phyloP scores from a whole-genome alignment of 805 yeast genomes.

The Geotrichum ghanense region DNA sequence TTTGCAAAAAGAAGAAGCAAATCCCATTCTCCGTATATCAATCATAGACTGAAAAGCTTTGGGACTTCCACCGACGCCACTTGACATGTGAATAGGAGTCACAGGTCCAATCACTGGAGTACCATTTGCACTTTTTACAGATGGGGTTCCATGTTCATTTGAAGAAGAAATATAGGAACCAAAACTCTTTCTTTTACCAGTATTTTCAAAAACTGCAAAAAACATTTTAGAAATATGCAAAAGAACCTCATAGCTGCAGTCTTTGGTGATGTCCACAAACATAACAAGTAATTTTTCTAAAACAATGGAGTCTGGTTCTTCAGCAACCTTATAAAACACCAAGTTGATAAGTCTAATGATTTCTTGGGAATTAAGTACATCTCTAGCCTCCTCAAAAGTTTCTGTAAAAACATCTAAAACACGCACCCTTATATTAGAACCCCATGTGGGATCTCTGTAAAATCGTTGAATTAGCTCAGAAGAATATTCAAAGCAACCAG shows the following conservation, averaged over 20 bases:
- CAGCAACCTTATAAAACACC: conserved; percentile 7
- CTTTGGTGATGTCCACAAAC: conserved; percentile 1
- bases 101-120: conserved; percentile 11
- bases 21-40: conserved; percentile 15
- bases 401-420: conserved; percentile 23
- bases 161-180: neutral
- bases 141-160: conserved; percentile 1
- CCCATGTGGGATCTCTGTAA: conserved; percentile 21
- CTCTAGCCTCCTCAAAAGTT: conserved; percentile 16
- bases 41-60: conserved; percentile 3
- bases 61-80: conserved; percentile 1
- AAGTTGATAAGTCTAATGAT: conserved; percentile 4
- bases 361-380: neutral
- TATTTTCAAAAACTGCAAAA: neutral
- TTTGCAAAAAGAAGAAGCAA: conserved; percentile 10
- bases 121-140: neutral
- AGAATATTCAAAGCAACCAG: conserved; percentile 41
- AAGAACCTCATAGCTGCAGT: conserved; percentile 3
- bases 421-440: conserved; percentile 21
- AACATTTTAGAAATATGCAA: conserved; percentile 9
- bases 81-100: conserved; percentile 7
- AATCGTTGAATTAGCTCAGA: conserved; percentile 35
- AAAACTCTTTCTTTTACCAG: neutral
- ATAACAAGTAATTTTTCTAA: conserved; percentile 2
- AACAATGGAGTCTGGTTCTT: conserved; percentile 10